These are phyloP conservation scores for Pestalotiopsis sp. DNA, from an alignment of 2,329 filamentous ascomycete genomes.

Conservation along the genomic window DNA sequence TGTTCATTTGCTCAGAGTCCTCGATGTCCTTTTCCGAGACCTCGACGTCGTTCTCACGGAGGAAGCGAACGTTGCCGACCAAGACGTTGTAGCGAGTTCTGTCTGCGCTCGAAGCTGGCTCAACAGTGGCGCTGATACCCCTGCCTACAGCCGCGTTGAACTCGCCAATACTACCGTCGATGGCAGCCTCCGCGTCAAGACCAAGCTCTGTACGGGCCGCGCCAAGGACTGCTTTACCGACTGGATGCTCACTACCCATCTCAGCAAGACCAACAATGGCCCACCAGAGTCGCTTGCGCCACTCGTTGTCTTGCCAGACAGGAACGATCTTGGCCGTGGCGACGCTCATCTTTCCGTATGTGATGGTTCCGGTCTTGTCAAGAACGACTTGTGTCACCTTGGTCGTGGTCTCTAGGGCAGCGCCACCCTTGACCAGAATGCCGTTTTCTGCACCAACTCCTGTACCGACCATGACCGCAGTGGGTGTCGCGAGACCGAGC, in stretches of 20 bases:
- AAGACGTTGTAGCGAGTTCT: constrained; percentile 76
- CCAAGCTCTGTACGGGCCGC: constrained; percentile 78
- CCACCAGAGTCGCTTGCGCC: constrained; percentile 85
- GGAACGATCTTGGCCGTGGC: constrained; percentile 69
- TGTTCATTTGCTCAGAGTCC: constrained; percentile 63
- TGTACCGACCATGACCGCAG: constrained; percentile 99
- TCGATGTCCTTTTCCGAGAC: constrained; percentile 67
- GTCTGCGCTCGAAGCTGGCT: constrained; percentile 71
- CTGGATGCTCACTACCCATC: constrained; percentile 93
- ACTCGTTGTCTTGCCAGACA: constrained; percentile 70
- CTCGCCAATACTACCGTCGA: constrained; percentile 84
- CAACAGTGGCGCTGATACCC: constrained; percentile 80
- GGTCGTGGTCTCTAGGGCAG: constrained; percentile 86
- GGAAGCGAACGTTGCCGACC: constrained; percentile 79
- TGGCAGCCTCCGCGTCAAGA: constrained; percentile 69
- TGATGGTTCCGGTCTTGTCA: constrained; percentile 96
- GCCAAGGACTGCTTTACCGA: constrained; percentile 83
- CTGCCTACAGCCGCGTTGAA: constrained; percentile 84
- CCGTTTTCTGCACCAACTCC: constrained; percentile 93
- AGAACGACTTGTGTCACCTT: constrained; percentile 89
- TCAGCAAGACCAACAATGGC: constrained; percentile 93
- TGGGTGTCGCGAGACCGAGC: constrained; percentile 92
- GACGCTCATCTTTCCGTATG: constrained; percentile 93
- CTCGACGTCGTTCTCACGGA: constrained; percentile 70
- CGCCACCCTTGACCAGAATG: constrained; percentile 96